Base-by-base conservation (phyloP, 345 rosid species). In the Atalantia buxifolia region DNA sequence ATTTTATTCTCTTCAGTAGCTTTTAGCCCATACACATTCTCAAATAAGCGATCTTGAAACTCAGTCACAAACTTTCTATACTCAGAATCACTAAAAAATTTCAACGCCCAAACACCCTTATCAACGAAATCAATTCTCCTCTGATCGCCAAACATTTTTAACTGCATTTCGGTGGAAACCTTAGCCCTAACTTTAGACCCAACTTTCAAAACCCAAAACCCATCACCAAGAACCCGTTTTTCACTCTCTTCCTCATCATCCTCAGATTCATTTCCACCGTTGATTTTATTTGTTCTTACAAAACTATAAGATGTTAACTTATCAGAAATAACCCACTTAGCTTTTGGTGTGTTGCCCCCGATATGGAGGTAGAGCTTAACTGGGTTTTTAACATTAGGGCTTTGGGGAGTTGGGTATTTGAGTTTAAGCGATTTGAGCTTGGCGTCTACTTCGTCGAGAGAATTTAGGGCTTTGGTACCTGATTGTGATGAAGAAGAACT, bases 91-190 rank as follows among this genome's bases (percentile, higher is more conserved):
- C 85, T 85, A 31, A 76, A 80, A 72, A 95, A 95, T 71, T 87
- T 93, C 90, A 95, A 85, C 31, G 99, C 98, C 99, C 99, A 95
- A 16, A 95, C 99, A 1, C 92, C 93, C 14, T 83, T 87, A 57
- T 77, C 80, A 33, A 93, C 95, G 30, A 95, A 95, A 88, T 95
- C 96, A 48, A 90, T 91, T 27, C 98, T 86, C 57, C 89, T 86
- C 78, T 95, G 96, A 42, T 90, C 98, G 2, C 90, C 96, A 80
- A 90, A 91, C 97, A 92, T 91, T 83, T 93, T 93, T 89, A 92
- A 83, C 80, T 93, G 97, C 91, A 91, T 82, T 69, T 89, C 98
- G 13, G 87, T 81, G 0, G 98, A 93, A 85, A 95, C 93, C 86
- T 81, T 85, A 75, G 86, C 91, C 79, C 82, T 84, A 33, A 95